phyloP scores from a whole-genome alignment of 2,329 filamentous ascomycete species.

The Akanthomyces uredinophilus region DNA sequence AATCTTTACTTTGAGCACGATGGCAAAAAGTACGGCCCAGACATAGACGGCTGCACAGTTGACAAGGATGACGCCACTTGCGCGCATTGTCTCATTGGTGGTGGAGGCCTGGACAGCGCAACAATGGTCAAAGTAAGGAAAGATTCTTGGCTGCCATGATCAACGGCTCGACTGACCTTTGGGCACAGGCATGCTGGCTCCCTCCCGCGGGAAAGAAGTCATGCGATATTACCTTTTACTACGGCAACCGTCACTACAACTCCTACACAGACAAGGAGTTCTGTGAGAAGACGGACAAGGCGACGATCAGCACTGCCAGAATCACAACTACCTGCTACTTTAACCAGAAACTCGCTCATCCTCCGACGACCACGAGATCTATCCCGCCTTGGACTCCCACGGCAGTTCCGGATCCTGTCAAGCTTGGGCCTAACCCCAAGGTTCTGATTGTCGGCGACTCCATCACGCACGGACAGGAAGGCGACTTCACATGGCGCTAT shows the following conservation, averaged over 20 bases:
- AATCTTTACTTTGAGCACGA: background rate
- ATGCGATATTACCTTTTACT: background rate
- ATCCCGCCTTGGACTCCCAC: slow-evolving; percentile 3
- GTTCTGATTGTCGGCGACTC: slow-evolving; percentile 35
- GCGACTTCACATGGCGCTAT: slow-evolving; percentile 39
- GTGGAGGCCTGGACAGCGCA: background rate
- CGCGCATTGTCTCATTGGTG: background rate
- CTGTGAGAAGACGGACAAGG: background rate
- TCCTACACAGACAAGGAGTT: background rate
- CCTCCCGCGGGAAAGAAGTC: background rate
- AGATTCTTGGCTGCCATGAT: background rate
- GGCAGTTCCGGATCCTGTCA: background rate
- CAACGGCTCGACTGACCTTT: background rate
- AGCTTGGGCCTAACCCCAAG: slow-evolving; percentile 1
- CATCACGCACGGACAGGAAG: slow-evolving; percentile 34
- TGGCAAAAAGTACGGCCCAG: background rate
- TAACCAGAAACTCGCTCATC: background rate
- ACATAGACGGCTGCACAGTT: background rate
- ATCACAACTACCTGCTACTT: background rate
- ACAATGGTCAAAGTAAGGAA: background rate
- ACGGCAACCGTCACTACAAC: background rate
- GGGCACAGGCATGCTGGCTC: background rate
- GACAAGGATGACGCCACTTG: background rate
- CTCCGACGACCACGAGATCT: background rate
- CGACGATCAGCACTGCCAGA: background rate